Conservation (phyloP, 2,329 filamentous ascomycete species). For the Blumeria hordei region DNA sequence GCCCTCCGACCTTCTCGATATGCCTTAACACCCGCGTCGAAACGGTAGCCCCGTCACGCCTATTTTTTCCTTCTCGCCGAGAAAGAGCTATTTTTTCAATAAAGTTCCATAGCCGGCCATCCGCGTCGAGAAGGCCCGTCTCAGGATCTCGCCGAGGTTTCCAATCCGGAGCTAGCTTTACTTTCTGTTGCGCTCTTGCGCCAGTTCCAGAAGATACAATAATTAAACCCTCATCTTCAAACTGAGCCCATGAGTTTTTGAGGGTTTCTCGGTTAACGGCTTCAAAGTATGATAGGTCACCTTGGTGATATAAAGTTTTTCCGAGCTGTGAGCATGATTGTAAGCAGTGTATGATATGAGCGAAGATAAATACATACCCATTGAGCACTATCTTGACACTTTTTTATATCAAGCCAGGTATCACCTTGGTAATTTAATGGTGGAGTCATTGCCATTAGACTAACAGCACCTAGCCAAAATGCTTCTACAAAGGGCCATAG, state of each 20-base stretch:
- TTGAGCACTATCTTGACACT: slow-evolving; percentile 62
- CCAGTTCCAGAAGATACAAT: slow-evolving; percentile 45
- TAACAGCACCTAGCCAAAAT: slow-evolving; percentile 74
- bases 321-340: slow-evolving; percentile 34
- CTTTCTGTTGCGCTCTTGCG: slow-evolving; percentile 30
- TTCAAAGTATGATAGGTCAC: slow-evolving; percentile 90
- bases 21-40: slow-evolving; percentile 56
- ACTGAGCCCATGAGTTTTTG: slow-evolving; percentile 73
- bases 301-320: slow-evolving; percentile 93
- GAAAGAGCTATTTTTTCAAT: slow-evolving; percentile 67
- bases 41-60: slow-evolving; percentile 79
- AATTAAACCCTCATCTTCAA: slow-evolving; percentile 78
- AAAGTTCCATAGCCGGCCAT: slow-evolving; percentile 74
- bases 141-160: slow-evolving; percentile 36
- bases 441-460: slow-evolving; percentile 65
- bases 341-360: slow-evolving; percentile 10
- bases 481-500: slow-evolving; percentile 98
- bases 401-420: slow-evolving; percentile 54
- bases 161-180: slow-evolving; percentile 55
- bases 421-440: slow-evolving; percentile 31
- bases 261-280: slow-evolving; percentile 96
- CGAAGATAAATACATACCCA: slow-evolving; percentile 26
- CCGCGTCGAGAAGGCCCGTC: slow-evolving; percentile 36
- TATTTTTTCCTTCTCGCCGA: slow-evolving; percentile 80
- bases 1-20: slow-evolving; percentile 46